Evolutionary conservation across 768 basidiomycete species (phyloP), one percentile per base, ranked within the genome.

Genomic region (Russula griseocarnosa): DNA sequence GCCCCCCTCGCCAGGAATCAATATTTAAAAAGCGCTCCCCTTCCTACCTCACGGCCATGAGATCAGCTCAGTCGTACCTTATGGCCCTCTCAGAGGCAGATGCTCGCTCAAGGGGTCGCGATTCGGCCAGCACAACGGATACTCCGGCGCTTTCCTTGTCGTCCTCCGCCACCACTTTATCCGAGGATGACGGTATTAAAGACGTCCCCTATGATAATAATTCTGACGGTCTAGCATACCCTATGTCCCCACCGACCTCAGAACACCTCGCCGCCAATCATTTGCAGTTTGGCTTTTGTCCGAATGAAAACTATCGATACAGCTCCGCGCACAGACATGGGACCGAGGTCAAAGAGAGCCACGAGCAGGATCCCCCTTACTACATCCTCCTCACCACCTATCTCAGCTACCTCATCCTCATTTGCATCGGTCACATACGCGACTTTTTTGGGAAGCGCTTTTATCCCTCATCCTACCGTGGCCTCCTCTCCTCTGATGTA

Each of bases 401-500:
- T 73, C 81, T 96, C 75, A 88, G 90, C 78, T 98, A 96, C 77
- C 83, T 98, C 69, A 81, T 98, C 64, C 85, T 98, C 61, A 96
- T 98, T 68, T 81, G 85, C 67, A 76, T 99, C 53, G 97, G 97
- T 22, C 97, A 98, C 72, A 77, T 95, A 52, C 86, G 96, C 60
- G 97, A 99, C 76, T 99, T 98, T 73, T 76, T 98, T 66, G 96
- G 96, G 26, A 98, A 97, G 76, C 81, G 86, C 50, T 79, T 97
- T 59, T 75, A 81, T 62, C 82, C 88, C 5, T 73, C 81, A 14
- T 79, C 81, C 40, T 98, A 93, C 73, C 80, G 79, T 58, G 92
- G 97, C 76, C 78, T 99, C 61, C 85, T 92, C 77, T 88, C 93
- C 54, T 79, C 82, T 67, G 80, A 93, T 70, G 95, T 96, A 72